These are phyloP conservation scores for Echeveria elegans DNA, from an alignment of 164 flowering plant species.

Conservation along the genomic window DNA sequence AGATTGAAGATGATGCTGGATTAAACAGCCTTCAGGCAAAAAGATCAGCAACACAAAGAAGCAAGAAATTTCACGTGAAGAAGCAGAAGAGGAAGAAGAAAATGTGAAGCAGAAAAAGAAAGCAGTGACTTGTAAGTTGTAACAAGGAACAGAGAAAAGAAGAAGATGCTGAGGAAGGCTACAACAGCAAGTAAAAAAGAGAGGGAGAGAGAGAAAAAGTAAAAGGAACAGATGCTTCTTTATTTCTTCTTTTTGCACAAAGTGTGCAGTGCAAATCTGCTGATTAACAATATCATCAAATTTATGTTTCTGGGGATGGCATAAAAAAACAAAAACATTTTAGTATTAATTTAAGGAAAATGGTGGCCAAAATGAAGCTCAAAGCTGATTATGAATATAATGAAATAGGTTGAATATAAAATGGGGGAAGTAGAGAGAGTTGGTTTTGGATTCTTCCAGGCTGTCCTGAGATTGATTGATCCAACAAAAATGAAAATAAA, in stretches of 20 bases:
- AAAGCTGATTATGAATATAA: background rate
- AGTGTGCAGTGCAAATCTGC: background rate
- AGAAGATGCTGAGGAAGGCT: background rate
- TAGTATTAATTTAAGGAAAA: background rate
- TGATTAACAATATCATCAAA: background rate
- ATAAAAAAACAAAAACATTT: background rate
- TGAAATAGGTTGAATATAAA: background rate
- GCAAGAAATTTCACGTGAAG: background rate
- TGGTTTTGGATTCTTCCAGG: slow-evolving; percentile 5
- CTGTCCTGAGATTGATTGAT: slow-evolving; percentile 4
- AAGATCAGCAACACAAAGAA: background rate
- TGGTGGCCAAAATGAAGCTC: background rate
- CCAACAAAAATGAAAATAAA: background rate
- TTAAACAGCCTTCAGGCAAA: background rate
- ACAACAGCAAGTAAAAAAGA: slow-evolving; percentile 5
- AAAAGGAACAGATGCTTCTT: slow-evolving; percentile 7
- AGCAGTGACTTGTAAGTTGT: slow-evolving; percentile 4
- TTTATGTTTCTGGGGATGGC: background rate
- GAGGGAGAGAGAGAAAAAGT: background rate
- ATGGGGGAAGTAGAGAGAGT: slow-evolving; percentile 1
- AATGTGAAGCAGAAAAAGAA: background rate
- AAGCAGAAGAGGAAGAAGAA: background rate
- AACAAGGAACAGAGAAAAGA: slow-evolving; percentile 4
- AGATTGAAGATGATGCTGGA: background rate
- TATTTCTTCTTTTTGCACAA: slow-evolving; percentile 2